phyloP scores from a whole-genome alignment of 2,329 filamentous ascomycete genomes.

The Fusarium anthophilum region DNA sequence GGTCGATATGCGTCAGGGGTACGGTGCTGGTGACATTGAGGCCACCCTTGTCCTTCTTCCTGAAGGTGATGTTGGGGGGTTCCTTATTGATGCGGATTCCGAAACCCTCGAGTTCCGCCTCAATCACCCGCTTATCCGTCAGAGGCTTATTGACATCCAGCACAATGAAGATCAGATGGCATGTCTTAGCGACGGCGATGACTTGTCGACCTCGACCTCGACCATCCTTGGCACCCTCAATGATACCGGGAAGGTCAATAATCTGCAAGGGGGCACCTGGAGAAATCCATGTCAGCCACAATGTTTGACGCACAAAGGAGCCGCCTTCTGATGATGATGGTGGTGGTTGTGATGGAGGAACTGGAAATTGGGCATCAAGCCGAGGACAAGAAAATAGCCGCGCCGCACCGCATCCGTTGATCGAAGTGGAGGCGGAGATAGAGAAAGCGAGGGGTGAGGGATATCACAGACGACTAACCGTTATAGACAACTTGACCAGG shows the following conservation, averaged over 20 bases:
- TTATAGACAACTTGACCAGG: slow-evolving; percentile 97
- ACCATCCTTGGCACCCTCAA: slow-evolving; percentile 97
- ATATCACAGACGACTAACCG: slow-evolving; percentile 56
- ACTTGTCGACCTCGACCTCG: slow-evolving; percentile 98
- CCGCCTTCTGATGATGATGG: background rate
- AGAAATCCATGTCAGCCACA: slow-evolving; percentile 32
- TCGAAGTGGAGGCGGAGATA: slow-evolving; percentile 1
- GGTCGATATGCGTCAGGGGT: slow-evolving; percentile 89
- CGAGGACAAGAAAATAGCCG: slow-evolving; percentile 4
- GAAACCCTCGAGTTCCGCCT: slow-evolving; percentile 94
- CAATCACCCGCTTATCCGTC: slow-evolving; percentile 96
- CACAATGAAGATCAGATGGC: slow-evolving; percentile 98
- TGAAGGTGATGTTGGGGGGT: slow-evolving; percentile 98
- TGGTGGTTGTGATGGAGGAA: background rate
- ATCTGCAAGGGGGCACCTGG: slow-evolving; percentile 92
- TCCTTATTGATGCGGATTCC: slow-evolving; percentile 97
- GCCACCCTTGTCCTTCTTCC: slow-evolving; percentile 98
- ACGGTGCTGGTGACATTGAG: slow-evolving; percentile 96
- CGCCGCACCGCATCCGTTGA: background rate
- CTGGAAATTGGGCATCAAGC: slow-evolving; percentile 28
- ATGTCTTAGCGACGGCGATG: slow-evolving; percentile 98
- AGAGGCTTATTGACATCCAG: slow-evolving; percentile 98
- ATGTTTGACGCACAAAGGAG: slow-evolving; percentile 14
- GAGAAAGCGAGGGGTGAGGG: background rate
- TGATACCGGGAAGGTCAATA: slow-evolving; percentile 97